phyloP scores from a whole-genome alignment of 768 basidiomycete species.

The Agaricus blazei region DNA sequence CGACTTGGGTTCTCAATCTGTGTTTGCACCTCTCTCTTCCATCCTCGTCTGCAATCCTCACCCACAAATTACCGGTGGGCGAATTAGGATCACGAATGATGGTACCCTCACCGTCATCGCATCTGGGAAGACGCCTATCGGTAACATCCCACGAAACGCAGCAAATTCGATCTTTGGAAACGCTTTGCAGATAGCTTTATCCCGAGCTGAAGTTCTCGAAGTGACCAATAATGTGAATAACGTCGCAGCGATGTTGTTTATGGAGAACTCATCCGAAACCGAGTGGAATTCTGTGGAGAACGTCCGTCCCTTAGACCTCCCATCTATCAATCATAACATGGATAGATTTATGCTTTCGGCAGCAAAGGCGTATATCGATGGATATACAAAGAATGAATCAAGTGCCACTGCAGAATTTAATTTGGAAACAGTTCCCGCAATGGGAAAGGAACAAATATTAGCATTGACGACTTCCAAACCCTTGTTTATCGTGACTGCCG shows the following conservation, averaged over 20 bases:
- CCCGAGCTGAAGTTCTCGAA: not conserved
- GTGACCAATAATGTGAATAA: slow-evolving; percentile 4
- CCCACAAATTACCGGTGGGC: not conserved
- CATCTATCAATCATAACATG: not conserved
- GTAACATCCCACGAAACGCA: not conserved
- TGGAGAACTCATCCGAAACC: not conserved
- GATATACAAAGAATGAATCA: not conserved
- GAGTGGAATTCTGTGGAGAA: slow-evolving; percentile 1
- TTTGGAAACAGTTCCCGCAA: not conserved
- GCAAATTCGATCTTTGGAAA: not conserved
- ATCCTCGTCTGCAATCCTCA: slow-evolving; percentile 1
- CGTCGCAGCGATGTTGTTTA: slow-evolving; percentile 7
- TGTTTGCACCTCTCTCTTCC: not conserved
- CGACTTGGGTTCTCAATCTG: too few species aligned
- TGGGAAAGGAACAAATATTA: slow-evolving; percentile 3
- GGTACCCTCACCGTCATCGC: not conserved
- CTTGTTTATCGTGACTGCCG: not conserved
- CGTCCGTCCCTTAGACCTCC: not conserved
- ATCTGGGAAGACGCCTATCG: not conserved
- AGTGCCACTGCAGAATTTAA: not conserved
- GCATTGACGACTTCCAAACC: slow-evolving; percentile 4
- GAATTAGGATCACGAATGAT: not conserved
- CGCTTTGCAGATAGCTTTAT: not conserved
- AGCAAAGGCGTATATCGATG: not conserved
- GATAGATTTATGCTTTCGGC: not conserved